These are phyloP conservation scores for Alternaria incomplexa DNA, from an alignment of 2,329 filamentous ascomycete genomes.

Conservation along the genomic window DNA sequence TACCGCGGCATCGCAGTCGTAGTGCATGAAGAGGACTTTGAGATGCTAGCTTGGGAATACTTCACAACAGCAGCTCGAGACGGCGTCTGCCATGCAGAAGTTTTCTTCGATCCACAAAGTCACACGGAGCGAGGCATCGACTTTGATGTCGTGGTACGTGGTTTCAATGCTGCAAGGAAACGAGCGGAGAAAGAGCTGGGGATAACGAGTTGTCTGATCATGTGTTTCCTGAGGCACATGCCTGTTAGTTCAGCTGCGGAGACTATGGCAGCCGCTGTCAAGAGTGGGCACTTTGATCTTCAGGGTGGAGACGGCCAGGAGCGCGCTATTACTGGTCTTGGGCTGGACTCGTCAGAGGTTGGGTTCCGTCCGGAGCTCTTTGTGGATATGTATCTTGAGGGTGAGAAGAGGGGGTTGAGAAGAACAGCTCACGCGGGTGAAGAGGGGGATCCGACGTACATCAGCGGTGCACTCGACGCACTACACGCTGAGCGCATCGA, in stretches of 20 bases:
- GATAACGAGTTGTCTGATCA: slow-evolving; percentile 69
- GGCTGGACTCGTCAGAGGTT: slow-evolving; percentile 68
- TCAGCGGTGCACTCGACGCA: slow-evolving; percentile 66
- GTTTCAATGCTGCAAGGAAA: slow-evolving; percentile 65
- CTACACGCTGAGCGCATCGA: slow-evolving; percentile 73
- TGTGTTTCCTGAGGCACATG: slow-evolving; percentile 75
- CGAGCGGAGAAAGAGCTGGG: slow-evolving; percentile 68
- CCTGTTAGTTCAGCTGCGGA: slow-evolving; percentile 58
- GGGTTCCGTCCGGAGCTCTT: slow-evolving; percentile 61
- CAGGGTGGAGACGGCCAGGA: slow-evolving; percentile 51
- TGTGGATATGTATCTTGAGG: slow-evolving; percentile 65
- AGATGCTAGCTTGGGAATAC: slow-evolving; percentile 74
- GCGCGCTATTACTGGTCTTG: slow-evolving; percentile 66
- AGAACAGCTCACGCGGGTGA: slow-evolving; percentile 80
- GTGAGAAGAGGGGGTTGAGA: slow-evolving; percentile 59
- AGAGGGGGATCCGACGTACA: slow-evolving; percentile 72
- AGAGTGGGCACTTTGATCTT: slow-evolving; percentile 47
- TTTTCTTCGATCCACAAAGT: slow-evolving; percentile 83
- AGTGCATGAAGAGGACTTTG: slow-evolving; percentile 70
- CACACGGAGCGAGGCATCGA: slow-evolving; percentile 69
- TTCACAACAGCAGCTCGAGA: slow-evolving; percentile 69
- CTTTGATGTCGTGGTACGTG: slow-evolving; percentile 68
- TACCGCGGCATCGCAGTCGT: slow-evolving; percentile 77
- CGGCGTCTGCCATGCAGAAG: slow-evolving; percentile 73
- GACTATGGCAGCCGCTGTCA: slow-evolving; percentile 55